A percentile compares a stretch with the other conserved stretches of the same genome.
phyloP scores from a whole-genome alignment of 495 filamentous ascomycete genomes.

The Hyaloscypha hepaticicola region DNA sequence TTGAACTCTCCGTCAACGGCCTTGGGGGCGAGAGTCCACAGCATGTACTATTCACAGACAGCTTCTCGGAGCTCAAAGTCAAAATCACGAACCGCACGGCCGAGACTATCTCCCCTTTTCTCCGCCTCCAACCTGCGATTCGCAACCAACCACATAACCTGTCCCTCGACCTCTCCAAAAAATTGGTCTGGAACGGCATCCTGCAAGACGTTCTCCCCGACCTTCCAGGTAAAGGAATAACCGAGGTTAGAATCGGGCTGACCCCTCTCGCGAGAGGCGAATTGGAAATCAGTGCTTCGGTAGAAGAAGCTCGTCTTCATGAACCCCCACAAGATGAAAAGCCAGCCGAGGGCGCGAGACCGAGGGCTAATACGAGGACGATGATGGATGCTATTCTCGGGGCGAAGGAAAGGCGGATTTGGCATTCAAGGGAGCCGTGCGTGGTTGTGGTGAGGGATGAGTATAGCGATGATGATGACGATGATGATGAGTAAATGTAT shows the following conservation, averaged over 20 bases:
- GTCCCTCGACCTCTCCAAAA: constrained; percentile 80
- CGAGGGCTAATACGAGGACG: constrained; percentile 51
- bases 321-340: constrained; percentile 17
- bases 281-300: constrained; percentile 76
- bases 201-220: constrained; percentile 70
- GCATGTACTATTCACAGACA: constrained; percentile 56
- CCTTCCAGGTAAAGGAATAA: constrained; percentile 53
- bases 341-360: constrained; percentile 36
- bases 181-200: constrained; percentile 80
- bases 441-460: constrained; percentile 56
- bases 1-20: constrained; percentile 57
- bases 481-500: constrained; percentile 25
- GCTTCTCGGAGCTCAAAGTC: constrained; percentile 67
- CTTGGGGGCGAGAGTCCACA: constrained; percentile 14
- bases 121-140: constrained; percentile 76
- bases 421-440: constrained; percentile 68
- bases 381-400: constrained; percentile 54
- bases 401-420: constrained; percentile 64
- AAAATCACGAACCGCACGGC: constrained; percentile 70
- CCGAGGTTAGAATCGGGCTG: constrained; percentile 59
- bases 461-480: constrained; percentile 28
- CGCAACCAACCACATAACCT: constrained; percentile 69
- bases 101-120: constrained; percentile 64
- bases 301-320: constrained; percentile 71
- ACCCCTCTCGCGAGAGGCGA: constrained; percentile 74